A percentile compares a stretch with the other conserved stretches of the same genome.
Conservation (phyloP, 805 yeast genomes). For the Metschnikowia rubicola region DNA sequence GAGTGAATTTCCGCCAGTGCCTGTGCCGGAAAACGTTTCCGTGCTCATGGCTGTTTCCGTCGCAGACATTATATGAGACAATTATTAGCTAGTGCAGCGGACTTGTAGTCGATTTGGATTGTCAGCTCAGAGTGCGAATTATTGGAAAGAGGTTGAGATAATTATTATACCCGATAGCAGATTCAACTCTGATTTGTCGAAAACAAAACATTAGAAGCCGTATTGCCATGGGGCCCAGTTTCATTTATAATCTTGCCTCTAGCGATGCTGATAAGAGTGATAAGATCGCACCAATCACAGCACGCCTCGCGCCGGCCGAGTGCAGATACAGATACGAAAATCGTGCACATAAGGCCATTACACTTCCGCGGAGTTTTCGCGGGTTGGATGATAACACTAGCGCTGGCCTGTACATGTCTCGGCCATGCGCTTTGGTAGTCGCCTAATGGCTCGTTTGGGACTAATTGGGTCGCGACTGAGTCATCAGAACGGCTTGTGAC, state of each 20-base stretch:
- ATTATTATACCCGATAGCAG: too few relatives aligned
- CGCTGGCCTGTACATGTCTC: slow-evolving; percentile 1
- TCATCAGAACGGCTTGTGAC: neutral
- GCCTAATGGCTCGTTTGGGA: neutral
- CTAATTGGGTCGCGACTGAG: slow-evolving; percentile 4
- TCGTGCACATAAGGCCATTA: neutral
- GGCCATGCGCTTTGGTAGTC: neutral
- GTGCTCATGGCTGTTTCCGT: slow-evolving; percentile 8
- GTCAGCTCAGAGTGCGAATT: too few relatives aligned
- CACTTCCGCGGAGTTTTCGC: neutral
- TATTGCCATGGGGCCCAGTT: neutral
- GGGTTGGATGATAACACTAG: neutral
- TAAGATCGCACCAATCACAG: slow-evolving; percentile 7
- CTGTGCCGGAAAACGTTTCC: slow-evolving; percentile 6
- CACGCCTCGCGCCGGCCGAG: neutral
- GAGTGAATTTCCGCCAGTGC: slow-evolving; percentile 75
- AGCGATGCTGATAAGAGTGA: slow-evolving; percentile 2
- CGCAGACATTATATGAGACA: slow-evolving; percentile 4
- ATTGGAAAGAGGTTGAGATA: too few relatives aligned
- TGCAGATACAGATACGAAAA: neutral
- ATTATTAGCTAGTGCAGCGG: neutral
- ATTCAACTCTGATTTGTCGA: too few relatives aligned
- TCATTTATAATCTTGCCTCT: neutral
- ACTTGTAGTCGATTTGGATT: too few relatives aligned
- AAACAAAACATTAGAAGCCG: neutral